These are phyloP conservation scores for Epichloe typhina DNA, from an alignment of 2,329 filamentous ascomycete species.

Conservation along the genomic window DNA sequence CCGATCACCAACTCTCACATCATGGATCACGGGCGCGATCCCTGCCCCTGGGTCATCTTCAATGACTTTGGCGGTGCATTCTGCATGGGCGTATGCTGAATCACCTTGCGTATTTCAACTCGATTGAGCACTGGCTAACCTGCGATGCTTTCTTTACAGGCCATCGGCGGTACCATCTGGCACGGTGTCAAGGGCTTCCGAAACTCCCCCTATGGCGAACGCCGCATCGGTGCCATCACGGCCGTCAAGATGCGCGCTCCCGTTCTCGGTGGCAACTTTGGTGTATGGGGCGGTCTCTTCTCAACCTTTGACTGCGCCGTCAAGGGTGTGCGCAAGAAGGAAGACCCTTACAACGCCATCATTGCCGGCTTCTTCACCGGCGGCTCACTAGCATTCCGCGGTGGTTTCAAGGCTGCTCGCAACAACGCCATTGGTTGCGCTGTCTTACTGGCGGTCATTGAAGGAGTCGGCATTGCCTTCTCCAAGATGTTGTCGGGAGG, in stretches of 20 bases:
- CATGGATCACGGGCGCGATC: conserved; percentile 95
- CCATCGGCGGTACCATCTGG: conserved; percentile 76
- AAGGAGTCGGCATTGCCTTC: conserved; percentile 93
- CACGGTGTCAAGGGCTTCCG: conserved; percentile 93
- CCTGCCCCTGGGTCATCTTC: conserved; percentile 90
- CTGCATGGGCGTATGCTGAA: conserved; percentile 70
- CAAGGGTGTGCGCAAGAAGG: conserved; percentile 89
- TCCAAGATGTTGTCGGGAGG: conserved; percentile 86
- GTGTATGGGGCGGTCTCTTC: conserved; percentile 94
- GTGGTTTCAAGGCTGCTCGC: conserved; percentile 79
- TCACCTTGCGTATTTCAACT: not conserved
- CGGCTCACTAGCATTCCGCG: conserved; percentile 80
- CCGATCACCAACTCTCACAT: not conserved
- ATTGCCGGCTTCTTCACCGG: conserved; percentile 96
- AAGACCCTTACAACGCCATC: conserved; percentile 96
- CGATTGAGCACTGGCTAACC: not conserved
- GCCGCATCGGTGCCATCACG: conserved; percentile 88
- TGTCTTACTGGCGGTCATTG: conserved; percentile 86
- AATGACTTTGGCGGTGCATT: conserved; percentile 98
- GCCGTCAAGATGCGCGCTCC: conserved; percentile 96
- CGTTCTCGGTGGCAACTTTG: conserved; percentile 93
- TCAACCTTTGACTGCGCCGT: conserved; percentile 93
- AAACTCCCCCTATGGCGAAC: conserved; percentile 83
- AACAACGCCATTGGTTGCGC: conserved; percentile 96
- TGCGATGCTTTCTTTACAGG: conserved; percentile 26